Percentiles rank a stretch among this genome's conserved stretches.
Conservation (phyloP, 2,329 filamentous ascomycete genomes). For the Pezicula rhizophila region DNA sequence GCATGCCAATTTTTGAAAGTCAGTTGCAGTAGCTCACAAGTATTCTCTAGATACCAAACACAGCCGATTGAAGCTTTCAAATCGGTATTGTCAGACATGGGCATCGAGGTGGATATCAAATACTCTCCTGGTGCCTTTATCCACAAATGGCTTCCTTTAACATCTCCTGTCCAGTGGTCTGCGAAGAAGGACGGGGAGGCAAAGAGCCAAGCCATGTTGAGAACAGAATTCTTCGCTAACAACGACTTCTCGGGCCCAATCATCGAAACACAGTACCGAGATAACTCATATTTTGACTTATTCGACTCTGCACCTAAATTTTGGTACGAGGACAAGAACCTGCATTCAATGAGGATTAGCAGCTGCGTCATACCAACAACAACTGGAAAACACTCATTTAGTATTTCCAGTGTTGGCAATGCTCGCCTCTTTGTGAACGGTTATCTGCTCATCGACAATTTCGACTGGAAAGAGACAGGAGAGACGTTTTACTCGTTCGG, state of each 20-base stretch:
- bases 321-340: not conserved
- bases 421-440: slow-evolving; percentile 23
- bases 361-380: not conserved
- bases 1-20: no score
- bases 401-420: not conserved
- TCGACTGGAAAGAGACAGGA: not conserved
- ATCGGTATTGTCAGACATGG: not conserved
- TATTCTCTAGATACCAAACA: slow-evolving; percentile 8
- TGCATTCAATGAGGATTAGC: not conserved
- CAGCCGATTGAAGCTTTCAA: slow-evolving; percentile 18
- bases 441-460: slow-evolving; percentile 25
- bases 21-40: no score
- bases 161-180: not conserved
- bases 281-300: not conserved
- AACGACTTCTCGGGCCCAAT: not conserved
- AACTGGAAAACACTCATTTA: not conserved
- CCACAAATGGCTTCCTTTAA: not conserved
- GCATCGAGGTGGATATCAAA: not conserved
- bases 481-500: not conserved
- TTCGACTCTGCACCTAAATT: not conserved
- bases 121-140: not conserved
- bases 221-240: not conserved
- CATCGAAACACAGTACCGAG: not conserved
- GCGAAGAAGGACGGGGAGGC: not conserved
- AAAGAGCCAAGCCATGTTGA: not conserved